Evolutionary conservation across 2,329 filamentous ascomycete genomes (phyloP), one percentile per base, ranked within the genome.

Genomic region (Penicillium frequentans): DNA sequence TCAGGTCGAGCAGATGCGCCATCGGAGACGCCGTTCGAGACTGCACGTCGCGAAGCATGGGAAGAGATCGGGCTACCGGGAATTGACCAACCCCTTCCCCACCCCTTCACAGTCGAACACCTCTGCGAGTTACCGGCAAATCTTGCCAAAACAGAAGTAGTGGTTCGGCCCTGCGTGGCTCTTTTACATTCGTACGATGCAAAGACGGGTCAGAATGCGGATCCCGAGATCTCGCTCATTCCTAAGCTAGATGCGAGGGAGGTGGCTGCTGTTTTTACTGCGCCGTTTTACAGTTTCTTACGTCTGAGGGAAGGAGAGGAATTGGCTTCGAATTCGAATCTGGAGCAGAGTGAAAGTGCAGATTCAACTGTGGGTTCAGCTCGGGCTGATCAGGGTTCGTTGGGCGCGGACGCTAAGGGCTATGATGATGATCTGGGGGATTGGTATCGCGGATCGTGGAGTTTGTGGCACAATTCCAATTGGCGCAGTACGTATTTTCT

Each of bases 211-310:
- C 62, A 70, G 51, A 71, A 73, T 60, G 81, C 78, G 1, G 80
- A 82, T 52, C 86, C 85, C 3, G 90, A 90, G 69, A 86, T 88
- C 64, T 84, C 81, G 59, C 83, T 93, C 75, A 91, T 91, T 58
- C 93, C 93, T 0, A 84, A 86, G 39, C 82, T 97, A 11, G 91
- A 97, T 75, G 90, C 92, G 1, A 88, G 90, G 63, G 93, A 98
- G 75, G 93, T 98, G 2, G 93, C 92, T 2, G 93, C 92, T 45
- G 91, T 98, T 33, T 98, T 98, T 77, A 93, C 90, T 5, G 93
- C 90, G 5, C 90, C 91, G 0, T 91, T 98, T 66, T 86, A 88
- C 72, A 90, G 92, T 71, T 97, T 98, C 72, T 77, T 98, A 52
- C 80, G 78, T 47, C 73, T 78, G 31, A 88, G 90, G 72, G 81